Percentiles rank a stretch among this genome's conserved stretches.
These are phyloP conservation scores for Cornus controversa DNA, from an alignment of 148 eudicot species.

Conservation along the genomic window DNA sequence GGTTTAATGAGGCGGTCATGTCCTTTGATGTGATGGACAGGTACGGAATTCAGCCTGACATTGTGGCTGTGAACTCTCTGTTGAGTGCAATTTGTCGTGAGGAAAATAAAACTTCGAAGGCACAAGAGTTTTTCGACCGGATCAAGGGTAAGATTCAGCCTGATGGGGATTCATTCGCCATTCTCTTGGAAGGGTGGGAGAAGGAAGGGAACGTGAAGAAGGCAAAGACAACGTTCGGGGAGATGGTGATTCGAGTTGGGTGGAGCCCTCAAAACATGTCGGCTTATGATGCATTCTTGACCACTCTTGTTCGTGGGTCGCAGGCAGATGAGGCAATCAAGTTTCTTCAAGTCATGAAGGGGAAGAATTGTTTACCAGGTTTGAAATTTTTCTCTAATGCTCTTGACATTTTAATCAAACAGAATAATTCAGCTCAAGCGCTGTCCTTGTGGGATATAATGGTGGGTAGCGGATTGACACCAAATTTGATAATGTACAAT, in stretches of 20 bases:
- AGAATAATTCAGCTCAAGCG: slow-evolving; percentile 60
- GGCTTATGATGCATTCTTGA: slow-evolving; percentile 76
- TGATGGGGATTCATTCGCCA: slow-evolving; percentile 66
- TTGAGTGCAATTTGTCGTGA: slow-evolving; percentile 69
- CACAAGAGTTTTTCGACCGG: slow-evolving; percentile 58
- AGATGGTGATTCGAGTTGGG: slow-evolving; percentile 84
- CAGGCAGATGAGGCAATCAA: slow-evolving; percentile 62
- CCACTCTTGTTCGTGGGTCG: slow-evolving; percentile 55
- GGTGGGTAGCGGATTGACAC: slow-evolving; percentile 59
- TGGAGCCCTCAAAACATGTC: slow-evolving; percentile 58
- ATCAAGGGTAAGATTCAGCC: slow-evolving; percentile 62
- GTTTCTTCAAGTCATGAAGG: slow-evolving; percentile 77
- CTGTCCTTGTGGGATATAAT: slow-evolving; percentile 71
- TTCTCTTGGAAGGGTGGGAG: slow-evolving; percentile 80
- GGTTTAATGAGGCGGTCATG: slow-evolving; percentile 67
- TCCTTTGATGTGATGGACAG: slow-evolving; percentile 79
- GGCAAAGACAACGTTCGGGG: slow-evolving; percentile 80
- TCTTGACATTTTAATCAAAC: slow-evolving; percentile 62
- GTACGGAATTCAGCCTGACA: slow-evolving; percentile 70
- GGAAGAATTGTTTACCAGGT: slow-evolving; percentile 77
- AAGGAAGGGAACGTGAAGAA: slow-evolving; percentile 62
- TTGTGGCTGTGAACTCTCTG: slow-evolving; percentile 63
- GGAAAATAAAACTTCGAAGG: slow-evolving; percentile 44
- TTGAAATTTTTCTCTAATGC: slow-evolving; percentile 77
- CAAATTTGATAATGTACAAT: slow-evolving; percentile 65